Evolutionary conservation across 441 rosid species (phyloP).

Genomic region (Sinapis alba): DNA sequence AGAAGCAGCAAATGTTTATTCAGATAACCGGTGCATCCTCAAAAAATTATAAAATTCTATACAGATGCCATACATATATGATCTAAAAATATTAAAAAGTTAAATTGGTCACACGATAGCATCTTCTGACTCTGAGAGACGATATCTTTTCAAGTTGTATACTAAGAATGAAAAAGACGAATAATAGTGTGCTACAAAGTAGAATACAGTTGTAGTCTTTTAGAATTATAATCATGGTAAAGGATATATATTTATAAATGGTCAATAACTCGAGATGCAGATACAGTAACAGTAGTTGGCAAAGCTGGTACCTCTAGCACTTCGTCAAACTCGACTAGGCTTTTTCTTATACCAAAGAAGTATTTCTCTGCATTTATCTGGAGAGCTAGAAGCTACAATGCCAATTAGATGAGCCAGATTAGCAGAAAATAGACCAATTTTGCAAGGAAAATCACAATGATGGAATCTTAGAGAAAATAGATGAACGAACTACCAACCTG

Average conservation of each 20-base stretch:
- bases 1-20: background rate
- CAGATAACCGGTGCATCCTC: slow-evolving; percentile 3
- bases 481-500: slow-evolving; percentile 56
- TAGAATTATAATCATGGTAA: slow-evolving; percentile 9
- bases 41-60: too few species aligned
- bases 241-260: background rate
- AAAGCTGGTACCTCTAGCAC: slow-evolving; percentile 76
- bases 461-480: slow-evolving; percentile 9
- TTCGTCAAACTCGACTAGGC: slow-evolving; percentile 98
- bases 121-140: background rate
- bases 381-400: slow-evolving; percentile 75
- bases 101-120: background rate
- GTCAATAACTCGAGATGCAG: slow-evolving; percentile 1
- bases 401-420: slow-evolving; percentile 29
- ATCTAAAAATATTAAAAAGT: slow-evolving; percentile 1
- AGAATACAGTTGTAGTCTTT: slow-evolving; percentile 3
- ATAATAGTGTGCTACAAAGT: background rate
- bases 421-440: slow-evolving; percentile 17
- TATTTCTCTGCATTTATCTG: slow-evolving; percentile 95
- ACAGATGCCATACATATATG: slow-evolving; percentile 1
- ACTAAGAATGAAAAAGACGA: background rate
- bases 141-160: background rate
- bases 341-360: slow-evolving; percentile 89
- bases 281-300: slow-evolving; percentile 10
- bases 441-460: slow-evolving; percentile 1